Percentiles rank a stretch among this genome's conserved stretches.
Conservation (phyloP, 2,329 filamentous ascomycete genomes). For the Ophioceras dolichostomum region DNA sequence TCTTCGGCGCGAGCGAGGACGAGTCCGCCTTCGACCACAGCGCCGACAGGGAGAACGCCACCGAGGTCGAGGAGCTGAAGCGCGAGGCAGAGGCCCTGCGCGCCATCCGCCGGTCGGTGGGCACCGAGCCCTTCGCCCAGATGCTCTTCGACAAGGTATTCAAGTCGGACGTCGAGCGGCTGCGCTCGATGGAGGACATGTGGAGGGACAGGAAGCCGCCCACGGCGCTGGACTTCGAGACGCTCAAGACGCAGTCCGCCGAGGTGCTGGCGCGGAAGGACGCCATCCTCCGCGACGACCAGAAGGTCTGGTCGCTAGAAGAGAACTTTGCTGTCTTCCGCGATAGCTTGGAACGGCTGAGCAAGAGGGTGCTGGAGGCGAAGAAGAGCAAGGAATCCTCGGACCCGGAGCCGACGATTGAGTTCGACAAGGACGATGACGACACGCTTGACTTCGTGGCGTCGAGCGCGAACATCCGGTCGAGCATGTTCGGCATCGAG, state of each 20-base stretch:
- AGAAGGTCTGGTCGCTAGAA: conserved; percentile 65
- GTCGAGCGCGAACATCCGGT: conserved; percentile 79
- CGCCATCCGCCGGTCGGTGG: conserved; percentile 69
- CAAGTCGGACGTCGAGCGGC: conserved; percentile 65
- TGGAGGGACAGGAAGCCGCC: conserved; percentile 78
- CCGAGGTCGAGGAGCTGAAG: conserved; percentile 79
- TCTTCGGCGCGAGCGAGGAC: conserved; percentile 87
- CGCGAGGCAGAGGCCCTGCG: conserved; percentile 76
- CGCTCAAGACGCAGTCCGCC: conserved; percentile 39
- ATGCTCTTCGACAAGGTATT: conserved; percentile 92
- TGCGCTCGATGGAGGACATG: conserved; percentile 87
- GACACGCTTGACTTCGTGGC: conserved; percentile 94
- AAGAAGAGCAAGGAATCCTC: conserved; percentile 33
- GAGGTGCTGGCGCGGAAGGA: conserved; percentile 37
- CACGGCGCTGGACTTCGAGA: conserved; percentile 57
- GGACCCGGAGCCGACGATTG: conserved; percentile 52
- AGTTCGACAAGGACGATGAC: conserved; percentile 93
- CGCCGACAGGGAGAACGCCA: conserved; percentile 66
- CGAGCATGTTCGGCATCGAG: conserved; percentile 80
- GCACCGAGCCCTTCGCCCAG: conserved; percentile 61
- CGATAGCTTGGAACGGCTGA: conserved; percentile 69
- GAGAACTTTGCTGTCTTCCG: conserved; percentile 83
- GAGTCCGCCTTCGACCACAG: conserved; percentile 70
- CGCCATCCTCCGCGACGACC: conserved; percentile 50
- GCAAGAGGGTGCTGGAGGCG: conserved; percentile 56